Evolutionary conservation across 176 grass and related monocot genomes (phyloP), one percentile per base, ranked within the genome.

Genomic region (Puya raimondii): DNA sequence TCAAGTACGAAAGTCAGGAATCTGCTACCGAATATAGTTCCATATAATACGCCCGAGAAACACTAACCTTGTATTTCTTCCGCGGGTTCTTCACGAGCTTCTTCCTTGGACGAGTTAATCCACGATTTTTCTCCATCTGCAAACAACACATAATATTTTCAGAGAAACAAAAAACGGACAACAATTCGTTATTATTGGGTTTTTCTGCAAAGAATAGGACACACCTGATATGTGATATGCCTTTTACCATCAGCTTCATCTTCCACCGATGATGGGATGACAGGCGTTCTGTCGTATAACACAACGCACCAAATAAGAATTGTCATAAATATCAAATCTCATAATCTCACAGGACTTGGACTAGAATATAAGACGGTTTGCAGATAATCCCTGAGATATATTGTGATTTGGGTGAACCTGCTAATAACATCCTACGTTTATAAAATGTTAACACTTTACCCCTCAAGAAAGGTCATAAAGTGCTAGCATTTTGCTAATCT

Each of bases 121-220:
- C 94, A 27, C 81, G 74, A 76, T 97, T 97, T 72, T 97, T 97
- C 71, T 89, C 86, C 14, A 97, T 97, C 94, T 97, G 89, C 72
- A 73, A 68, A 9, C 16, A 51, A 63, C 70, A 49, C 13, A 1
- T 64, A 63, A 11, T 13, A 64, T 49, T 22, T 48, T 48, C 58
- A 74, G 29, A 48, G 68, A 23, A 12, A 47, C 17, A 12, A 68
- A 49, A 23, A 42, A 76, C 1, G 27, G 29, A 33, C 29, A 33
- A 4, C 6, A 7, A 42, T 42, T 42, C 6, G 33, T 42, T 42
- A 42, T 23, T 47, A 42, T 22, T 17, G 18, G 12, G 15, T 18
- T 42, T 42, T 42, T 47, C 23, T 42, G 13, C 50, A 50, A 33
- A 42, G 64, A 76, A 25, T 64, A 74, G 75, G 67, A 57, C 70